Conservation (phyloP, 768 basidiomycete genomes). For the Mycena metata region DNA sequence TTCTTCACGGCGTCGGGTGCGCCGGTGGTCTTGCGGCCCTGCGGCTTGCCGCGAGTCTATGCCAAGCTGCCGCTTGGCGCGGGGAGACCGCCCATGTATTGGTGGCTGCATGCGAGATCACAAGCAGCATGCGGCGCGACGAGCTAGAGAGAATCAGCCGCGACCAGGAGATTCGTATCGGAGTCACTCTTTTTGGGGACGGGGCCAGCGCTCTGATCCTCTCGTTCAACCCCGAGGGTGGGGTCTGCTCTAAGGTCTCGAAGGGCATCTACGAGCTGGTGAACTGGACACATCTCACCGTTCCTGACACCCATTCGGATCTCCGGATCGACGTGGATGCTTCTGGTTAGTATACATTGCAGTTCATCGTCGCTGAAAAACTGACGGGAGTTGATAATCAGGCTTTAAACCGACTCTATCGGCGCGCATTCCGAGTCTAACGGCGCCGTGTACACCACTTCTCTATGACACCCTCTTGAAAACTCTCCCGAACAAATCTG, state of each 20-base stretch:
- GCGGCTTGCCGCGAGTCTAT: constrained; percentile 26
- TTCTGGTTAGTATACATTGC: neutral
- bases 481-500: constrained; percentile 6
- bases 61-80: constrained; percentile 27
- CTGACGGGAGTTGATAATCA: neutral
- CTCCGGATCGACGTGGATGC: constrained; percentile 17
- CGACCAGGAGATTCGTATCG: constrained; percentile 32
- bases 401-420: constrained; percentile 21
- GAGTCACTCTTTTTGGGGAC: constrained; percentile 23
- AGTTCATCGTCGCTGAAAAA: too few relatives aligned
- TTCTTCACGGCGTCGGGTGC: constrained; percentile 31
- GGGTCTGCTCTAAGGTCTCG: neutral
- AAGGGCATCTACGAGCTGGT: constrained; percentile 31
- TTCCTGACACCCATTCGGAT: constrained; percentile 21
- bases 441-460: constrained; percentile 5
- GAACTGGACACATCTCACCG: constrained; percentile 25
- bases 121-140: constrained; percentile 19
- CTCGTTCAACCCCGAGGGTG: constrained; percentile 7
- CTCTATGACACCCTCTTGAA: constrained; percentile 22
- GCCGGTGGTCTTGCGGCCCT: constrained; percentile 27
- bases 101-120: constrained; percentile 28
- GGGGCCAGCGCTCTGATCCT: constrained; percentile 25
- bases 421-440: constrained; percentile 8
- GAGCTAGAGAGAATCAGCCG: constrained; percentile 23
- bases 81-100: constrained; percentile 25